Percentiles rank a stretch among this genome's conserved stretches.
Evolutionary conservation across 371 early-diverging fungal genomes (phyloP).

Genomic region (Rhizopus sp.): DNA sequence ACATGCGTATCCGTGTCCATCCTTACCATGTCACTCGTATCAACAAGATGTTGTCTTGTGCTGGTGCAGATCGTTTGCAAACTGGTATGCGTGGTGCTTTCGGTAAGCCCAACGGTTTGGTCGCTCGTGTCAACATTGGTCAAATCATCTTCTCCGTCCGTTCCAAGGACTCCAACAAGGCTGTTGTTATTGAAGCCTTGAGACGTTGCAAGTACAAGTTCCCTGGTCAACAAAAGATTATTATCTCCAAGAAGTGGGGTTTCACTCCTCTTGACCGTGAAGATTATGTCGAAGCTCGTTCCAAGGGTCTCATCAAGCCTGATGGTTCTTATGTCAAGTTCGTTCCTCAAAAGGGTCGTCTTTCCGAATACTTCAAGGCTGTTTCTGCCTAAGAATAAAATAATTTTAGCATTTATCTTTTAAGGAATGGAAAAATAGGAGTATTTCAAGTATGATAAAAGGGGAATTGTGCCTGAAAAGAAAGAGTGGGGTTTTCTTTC

Average conservation of each 20-base stretch:
- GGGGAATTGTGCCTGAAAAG: neutral
- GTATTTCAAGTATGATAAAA: neutral
- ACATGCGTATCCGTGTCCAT: constrained; percentile 99
- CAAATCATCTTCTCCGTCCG: constrained; percentile 99
- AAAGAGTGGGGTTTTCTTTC: neutral
- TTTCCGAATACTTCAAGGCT: constrained; percentile 61
- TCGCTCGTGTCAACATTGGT: constrained; percentile 99
- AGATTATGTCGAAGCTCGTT: constrained; percentile 86
- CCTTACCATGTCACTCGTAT: constrained; percentile 99
- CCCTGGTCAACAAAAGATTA: constrained; percentile 99
- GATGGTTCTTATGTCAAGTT: constrained; percentile 99
- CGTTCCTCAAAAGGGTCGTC: constrained; percentile 88
- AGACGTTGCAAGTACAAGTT: constrained; percentile 99
- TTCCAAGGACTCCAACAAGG: constrained; percentile 96
- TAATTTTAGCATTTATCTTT: constrained; percentile 1
- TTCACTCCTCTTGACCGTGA: constrained; percentile 98
- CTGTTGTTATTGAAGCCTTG: constrained; percentile 96
- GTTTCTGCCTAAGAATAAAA: constrained; percentile 31
- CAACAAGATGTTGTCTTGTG: constrained; percentile 99
- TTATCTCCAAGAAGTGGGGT: constrained; percentile 99
- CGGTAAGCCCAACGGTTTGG: constrained; percentile 99
- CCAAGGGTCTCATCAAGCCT: constrained; percentile 83
- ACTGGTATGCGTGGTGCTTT: constrained; percentile 99
- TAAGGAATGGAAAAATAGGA: neutral
- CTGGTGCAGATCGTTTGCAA: constrained; percentile 99